Base-by-base conservation (phyloP, 768 basidiomycete species). In the Suillus luteus region DNA sequence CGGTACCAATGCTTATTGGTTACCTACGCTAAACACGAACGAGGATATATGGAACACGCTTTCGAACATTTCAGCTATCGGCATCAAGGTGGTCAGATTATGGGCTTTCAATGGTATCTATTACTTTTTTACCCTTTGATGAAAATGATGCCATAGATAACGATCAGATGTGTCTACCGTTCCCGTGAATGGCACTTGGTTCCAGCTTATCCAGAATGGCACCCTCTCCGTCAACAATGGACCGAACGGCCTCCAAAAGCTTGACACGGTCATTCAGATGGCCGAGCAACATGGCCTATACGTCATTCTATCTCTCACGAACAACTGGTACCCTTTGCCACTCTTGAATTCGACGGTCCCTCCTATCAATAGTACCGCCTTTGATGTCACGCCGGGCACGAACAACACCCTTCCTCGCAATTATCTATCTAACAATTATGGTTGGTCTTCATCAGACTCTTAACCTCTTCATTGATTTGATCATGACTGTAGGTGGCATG, bases 51-150 rank as follows among this genome's bases (percentile, higher is more conserved):
- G 82, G 70, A 69, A 77, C 55, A 86, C 87, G 3, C 72, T 91
- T 41, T 80, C 78, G 2, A 85, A 83, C 65, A 88, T 91, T 61
- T 81, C 83, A 14, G 79, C 81, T 2, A 72, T 78, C 14, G 86
- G 85, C 9, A 80, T 87, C 66, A 85, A 77, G 44, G 87, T 87
- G 24, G 83, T 90, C 35, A 80, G 89, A 48, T 78, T 85, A 4
- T 91, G 90, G 90, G 90, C 82, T 19, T 91, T 90, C 73, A 90
- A 90, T 74, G 89, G 88, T 83, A 43, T 62, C 60, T 17, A 54
- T 37, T 38, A 43, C 58, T 33, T 52, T 41, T 41, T 46, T 38
- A 1, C 24, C 15, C 19, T 38, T 31, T 33, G 61, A 17, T 44
- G 61, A 38, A 12, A 15, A 14, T n/a, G 35, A 59, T 59, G 8